Conservation (phyloP, 768 basidiomycete genomes). For the Leccinellum rugosiceps region DNA sequence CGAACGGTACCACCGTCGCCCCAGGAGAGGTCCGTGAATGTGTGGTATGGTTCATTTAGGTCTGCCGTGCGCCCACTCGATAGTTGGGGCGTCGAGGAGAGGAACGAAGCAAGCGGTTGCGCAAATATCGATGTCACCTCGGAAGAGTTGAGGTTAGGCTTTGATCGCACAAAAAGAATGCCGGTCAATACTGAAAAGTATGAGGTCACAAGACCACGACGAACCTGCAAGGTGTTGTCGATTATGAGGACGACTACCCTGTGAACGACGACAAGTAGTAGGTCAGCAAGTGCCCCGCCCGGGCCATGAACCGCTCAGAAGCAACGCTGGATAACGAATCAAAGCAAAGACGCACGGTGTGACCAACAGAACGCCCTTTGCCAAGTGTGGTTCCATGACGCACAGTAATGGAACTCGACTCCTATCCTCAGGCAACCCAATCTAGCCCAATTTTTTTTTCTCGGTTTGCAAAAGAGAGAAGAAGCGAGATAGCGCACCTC, state of each 20-base stretch:
- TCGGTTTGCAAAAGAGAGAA: too few relatives aligned
- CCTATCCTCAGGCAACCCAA: slow-evolving; percentile 75
- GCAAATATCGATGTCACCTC: slow-evolving; percentile 85
- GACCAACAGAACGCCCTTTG: slow-evolving; percentile 68
- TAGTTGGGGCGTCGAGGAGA: slow-evolving; percentile 58
- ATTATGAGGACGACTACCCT: slow-evolving; percentile 86
- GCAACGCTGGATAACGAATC: neutral
- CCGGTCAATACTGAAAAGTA: neutral
- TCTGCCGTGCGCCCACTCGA: slow-evolving; percentile 53
- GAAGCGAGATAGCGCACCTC: slow-evolving; percentile 50
- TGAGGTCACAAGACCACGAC: neutral
- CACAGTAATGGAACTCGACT: slow-evolving; percentile 73
- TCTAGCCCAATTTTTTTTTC: slow-evolving; percentile 45
- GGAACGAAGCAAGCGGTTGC: slow-evolving; percentile 74
- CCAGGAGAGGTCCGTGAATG: slow-evolving; percentile 52
- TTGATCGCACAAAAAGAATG: neutral
- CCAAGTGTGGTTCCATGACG: slow-evolving; percentile 74
- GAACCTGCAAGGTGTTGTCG: slow-evolving; percentile 69
- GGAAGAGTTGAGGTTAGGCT: slow-evolving; percentile 77
- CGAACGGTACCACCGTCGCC: slow-evolving; percentile 41
- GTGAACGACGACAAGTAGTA: neutral
- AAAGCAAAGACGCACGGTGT: slow-evolving; percentile 66
- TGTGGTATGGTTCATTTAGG: slow-evolving; percentile 53
- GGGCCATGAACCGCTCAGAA: neutral
- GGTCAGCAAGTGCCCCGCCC: neutral